A percentile compares a stretch with the other conserved stretches of the same genome.
Conservation (phyloP, 2,329 filamentous ascomycete species). For the Aquanectria penicillioides region DNA sequence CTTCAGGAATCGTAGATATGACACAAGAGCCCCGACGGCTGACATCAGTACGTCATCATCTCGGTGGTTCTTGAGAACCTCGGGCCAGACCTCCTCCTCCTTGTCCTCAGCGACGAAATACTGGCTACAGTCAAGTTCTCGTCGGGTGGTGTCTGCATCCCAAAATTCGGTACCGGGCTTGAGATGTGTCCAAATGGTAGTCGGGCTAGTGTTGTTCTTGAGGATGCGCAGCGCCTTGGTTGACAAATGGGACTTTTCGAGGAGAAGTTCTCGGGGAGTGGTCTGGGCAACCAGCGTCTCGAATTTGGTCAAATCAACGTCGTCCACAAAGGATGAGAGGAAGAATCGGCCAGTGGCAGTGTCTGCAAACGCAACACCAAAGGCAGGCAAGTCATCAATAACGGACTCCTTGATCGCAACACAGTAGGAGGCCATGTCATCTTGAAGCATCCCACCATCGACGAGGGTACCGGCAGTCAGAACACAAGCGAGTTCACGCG, state of each 20-base stretch:
- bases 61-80: constrained; percentile 74
- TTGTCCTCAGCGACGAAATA: constrained; percentile 76
- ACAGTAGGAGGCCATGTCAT: constrained; percentile 97
- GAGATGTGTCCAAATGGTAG: constrained; percentile 93
- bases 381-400: constrained; percentile 78
- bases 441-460: constrained; percentile 95
- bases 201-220: constrained; percentile 94
- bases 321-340: constrained; percentile 90
- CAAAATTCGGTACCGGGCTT: constrained; percentile 92
- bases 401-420: constrained; percentile 90
- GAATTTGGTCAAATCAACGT: constrained; percentile 93
- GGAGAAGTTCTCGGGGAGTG: constrained; percentile 84
- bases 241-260: constrained; percentile 89
- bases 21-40: constrained; percentile 86
- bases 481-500: constrained; percentile 88
- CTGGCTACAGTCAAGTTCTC: constrained; percentile 80
- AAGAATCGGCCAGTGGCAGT: constrained; percentile 96
- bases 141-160: constrained; percentile 82
- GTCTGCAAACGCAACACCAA: constrained; percentile 94
- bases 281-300: constrained; percentile 97
- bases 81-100: constrained; percentile 77
- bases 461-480: constrained; percentile 93
- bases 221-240: constrained; percentile 91
- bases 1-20: constrained; percentile 88
- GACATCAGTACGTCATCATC: constrained; percentile 89